These are phyloP conservation scores for Vigna trinervia DNA, from an alignment of 306 rosid species.

Conservation along the genomic window DNA sequence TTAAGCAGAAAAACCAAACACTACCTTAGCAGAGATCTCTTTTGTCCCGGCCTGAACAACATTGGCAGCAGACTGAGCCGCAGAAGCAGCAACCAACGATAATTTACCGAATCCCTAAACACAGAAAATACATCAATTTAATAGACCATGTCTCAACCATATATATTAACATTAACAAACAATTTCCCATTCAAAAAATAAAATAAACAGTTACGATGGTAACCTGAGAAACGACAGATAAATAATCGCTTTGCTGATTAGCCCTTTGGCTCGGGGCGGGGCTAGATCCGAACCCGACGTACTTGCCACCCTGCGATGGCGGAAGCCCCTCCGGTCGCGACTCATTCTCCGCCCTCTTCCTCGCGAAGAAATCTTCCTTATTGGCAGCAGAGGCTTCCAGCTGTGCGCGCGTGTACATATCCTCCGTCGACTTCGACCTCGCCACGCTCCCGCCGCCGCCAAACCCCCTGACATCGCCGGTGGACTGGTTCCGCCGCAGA, in stretches of 20 bases:
- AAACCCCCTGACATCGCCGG: conserved; percentile 72
- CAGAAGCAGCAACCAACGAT: conserved; percentile 86
- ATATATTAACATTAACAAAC: neutral
- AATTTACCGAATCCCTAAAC: conserved; percentile 85
- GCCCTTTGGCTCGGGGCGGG: conserved; percentile 58
- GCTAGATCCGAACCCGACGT: conserved; percentile 92
- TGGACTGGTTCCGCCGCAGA: conserved; percentile 76
- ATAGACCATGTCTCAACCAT: conserved; percentile 8
- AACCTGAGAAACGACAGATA: conserved; percentile 96
- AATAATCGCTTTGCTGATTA: conserved; percentile 64
- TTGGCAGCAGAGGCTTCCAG: conserved; percentile 90
- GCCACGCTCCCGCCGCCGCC: conserved; percentile 49
- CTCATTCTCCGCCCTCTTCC: conserved; percentile 72
- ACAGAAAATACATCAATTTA: conserved; percentile 4
- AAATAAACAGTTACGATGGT: neutral
- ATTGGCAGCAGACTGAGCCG: conserved; percentile 91
- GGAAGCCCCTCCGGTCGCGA: conserved; percentile 85
- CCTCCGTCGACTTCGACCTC: conserved; percentile 86
- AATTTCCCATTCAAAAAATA: neutral
- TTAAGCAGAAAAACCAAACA: conserved; percentile 1
- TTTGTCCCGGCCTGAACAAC: conserved; percentile 91
- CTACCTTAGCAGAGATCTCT: conserved; percentile 84
- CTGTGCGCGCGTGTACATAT: conserved; percentile 70
- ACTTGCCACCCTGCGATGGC: conserved; percentile 96
- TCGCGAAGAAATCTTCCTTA: conserved; percentile 76